Evolutionary conservation across 164 flowering plant species (phyloP), one percentile per base, ranked within the genome.

Genomic region (Protea cynaroides): DNA sequence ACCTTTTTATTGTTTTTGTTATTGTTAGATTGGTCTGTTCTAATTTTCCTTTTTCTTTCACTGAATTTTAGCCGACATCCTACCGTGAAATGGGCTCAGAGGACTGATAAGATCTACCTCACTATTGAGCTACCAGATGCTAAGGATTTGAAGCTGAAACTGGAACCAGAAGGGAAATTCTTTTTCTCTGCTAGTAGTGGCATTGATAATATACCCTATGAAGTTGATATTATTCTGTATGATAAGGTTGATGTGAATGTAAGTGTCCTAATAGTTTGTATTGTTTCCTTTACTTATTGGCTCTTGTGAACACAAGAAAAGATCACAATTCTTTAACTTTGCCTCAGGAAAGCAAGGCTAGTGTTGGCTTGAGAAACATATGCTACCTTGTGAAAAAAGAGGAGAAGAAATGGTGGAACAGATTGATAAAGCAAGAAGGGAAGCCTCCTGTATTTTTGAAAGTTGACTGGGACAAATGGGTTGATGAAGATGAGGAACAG

Each of bases 391-490:
- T 85, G 24, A 70, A 81, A 65, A 85, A 85, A 64, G 85, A 75
- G 1, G 89, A 83, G 75, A 65, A 71, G 10, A 74, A 76, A 52
- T 83, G 89, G 85, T 85, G 89, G 89, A 73, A 69, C 52, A 79
- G 79, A 51, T 67, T 80, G 59, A 19, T 80, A 17, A 77, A 72
- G 65, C 78, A 75, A 50, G 84, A 66, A 24, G 88, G 85, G 11
- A 84, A 71, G 65, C 68, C 83, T 25, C 85, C 84, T 3, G 67
- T 66, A 13, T 84, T 74, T 52, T 19, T 84, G 59, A 79, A 80
- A 64, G 83, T 79, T 62, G 84, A 84, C 69, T 84, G 84, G 84
- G 82, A 80, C 53, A 84, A 80, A 59, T 84, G 88, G 88, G 81
- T 80, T 24, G 86, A 84, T 79, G 86, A 82, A 72, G 88, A 82